Percentiles rank a stretch among this genome's conserved stretches.
phyloP scores from a whole-genome alignment of 495 filamentous ascomycete genomes.

The Hypoxylon lienhwacheense region DNA sequence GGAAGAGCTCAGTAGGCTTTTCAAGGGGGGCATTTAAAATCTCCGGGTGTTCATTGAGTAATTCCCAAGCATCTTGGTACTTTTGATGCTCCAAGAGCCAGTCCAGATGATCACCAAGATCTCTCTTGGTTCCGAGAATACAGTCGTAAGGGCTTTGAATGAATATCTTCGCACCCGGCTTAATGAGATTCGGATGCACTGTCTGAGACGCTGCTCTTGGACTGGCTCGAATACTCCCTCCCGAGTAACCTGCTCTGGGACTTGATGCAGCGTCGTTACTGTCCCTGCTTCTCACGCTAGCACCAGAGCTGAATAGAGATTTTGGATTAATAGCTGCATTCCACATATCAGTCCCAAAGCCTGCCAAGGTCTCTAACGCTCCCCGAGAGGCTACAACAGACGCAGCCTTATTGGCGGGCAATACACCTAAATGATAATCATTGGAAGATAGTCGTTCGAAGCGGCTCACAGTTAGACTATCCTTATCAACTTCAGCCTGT shows the following conservation, averaged over 20 bases:
- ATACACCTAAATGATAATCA: conserved; percentile 86
- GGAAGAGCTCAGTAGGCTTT: conserved; percentile 38
- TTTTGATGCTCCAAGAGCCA: conserved; percentile 80
- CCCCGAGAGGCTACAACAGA: conserved; percentile 64
- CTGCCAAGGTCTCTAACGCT: conserved; percentile 65
- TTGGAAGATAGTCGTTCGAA: conserved; percentile 83
- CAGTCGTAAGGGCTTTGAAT: conserved; percentile 97
- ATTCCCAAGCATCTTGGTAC: conserved; percentile 84
- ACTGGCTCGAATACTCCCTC: conserved; percentile 35
- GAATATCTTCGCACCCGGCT: conserved; percentile 85
- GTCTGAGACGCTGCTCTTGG: conserved; percentile 18
- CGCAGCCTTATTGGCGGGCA: conserved; percentile 70
- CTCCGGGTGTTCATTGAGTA: conserved; percentile 84
- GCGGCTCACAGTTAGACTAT: conserved; percentile 78
- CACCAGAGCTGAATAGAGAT: conserved; percentile 81
- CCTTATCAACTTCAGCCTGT: conserved; percentile 73
- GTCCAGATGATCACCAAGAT: conserved; percentile 76
- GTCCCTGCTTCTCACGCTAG: conserved; percentile 74
- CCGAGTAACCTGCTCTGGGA: conserved; percentile 29
- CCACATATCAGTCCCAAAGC: conserved; percentile 64
- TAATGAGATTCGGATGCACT: conserved; percentile 52
- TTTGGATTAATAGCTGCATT: conserved; percentile 84
- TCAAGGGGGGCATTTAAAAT: conserved; percentile 52
- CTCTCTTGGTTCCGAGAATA: conserved; percentile 80
- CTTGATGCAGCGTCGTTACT: conserved; percentile 55